A percentile compares a stretch with the other conserved stretches of the same genome.
phyloP scores from a whole-genome alignment of 768 basidiomycete genomes.

The Imleria badia region DNA sequence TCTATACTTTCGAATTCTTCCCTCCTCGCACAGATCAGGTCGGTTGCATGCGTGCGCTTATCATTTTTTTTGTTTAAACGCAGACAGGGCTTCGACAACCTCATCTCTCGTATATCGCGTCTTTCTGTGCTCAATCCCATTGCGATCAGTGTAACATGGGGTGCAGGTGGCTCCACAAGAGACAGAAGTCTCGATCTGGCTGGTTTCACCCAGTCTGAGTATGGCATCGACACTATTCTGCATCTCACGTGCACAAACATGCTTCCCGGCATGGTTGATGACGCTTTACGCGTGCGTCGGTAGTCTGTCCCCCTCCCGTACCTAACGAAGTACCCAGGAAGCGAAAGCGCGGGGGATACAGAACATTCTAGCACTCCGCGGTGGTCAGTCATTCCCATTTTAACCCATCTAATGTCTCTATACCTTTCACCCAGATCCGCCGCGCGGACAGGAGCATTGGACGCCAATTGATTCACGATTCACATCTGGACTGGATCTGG shows the following conservation, averaged over 20 bases:
- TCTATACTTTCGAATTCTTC: constrained; percentile 96
- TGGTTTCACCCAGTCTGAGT: constrained; percentile 65
- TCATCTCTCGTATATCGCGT: constrained; percentile 83
- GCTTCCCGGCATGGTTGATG: constrained; percentile 83
- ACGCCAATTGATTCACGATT: constrained; percentile 83
- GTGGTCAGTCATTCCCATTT: constrained; percentile 52
- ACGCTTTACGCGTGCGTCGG: constrained; percentile 69
- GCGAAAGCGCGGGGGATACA: constrained; percentile 82
- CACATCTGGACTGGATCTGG: constrained; percentile 83
- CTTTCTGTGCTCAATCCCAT: constrained; percentile 75
- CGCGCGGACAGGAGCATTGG: constrained; percentile 93
- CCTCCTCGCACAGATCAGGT: constrained; percentile 93
- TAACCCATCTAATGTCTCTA: not conserved
- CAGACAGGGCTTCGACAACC: constrained; percentile 83
- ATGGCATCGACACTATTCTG: constrained; percentile 83
- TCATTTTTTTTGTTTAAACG: constrained; percentile 2
- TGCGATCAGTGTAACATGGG: constrained; percentile 95
- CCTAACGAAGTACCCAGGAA: constrained; percentile 42
- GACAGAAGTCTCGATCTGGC: constrained; percentile 88
- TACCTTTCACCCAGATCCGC: constrained; percentile 63
- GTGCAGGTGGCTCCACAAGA: constrained; percentile 91
- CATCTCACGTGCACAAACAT: constrained; percentile 99
- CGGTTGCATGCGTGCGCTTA: not conserved
- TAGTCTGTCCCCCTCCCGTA: not conserved
- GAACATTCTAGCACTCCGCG: constrained; percentile 89